Evolutionary conservation across 2,329 filamentous ascomycete genomes (phyloP), one percentile per base, ranked within the genome.

Genomic region (Aspergillus fijiensis): DNA sequence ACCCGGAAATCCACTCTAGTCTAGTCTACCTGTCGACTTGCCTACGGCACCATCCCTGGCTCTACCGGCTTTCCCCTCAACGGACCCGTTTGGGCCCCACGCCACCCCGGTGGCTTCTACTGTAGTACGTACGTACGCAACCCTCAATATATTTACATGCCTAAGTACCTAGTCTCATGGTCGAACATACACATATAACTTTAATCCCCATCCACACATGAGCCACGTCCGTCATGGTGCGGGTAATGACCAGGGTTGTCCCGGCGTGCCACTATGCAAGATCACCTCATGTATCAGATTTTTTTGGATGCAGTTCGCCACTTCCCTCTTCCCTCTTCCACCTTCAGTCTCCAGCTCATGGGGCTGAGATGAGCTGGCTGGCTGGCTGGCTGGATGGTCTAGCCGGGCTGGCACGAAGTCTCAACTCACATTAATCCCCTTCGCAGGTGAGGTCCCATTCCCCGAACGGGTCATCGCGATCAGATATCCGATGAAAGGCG

Each of bases 201-300:
- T 35, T 16, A 45, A 49, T 55, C 33, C 27, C 31, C 27, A 14
- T 16, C 42, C 42, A 33, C 42, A 55, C 53, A 49, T 55, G 29
- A 55, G 53, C 53, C 27, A 29, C 27, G 53, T 47, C 53, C 53
- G 45, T 55, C 45, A 55, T 55, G 42, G 53, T 31, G 33, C 42
- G 53, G 53, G 48, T 47, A 55, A 47, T 33, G 53, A 48, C 53
- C 42, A 45, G 53, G 53, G 53, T 48, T 55, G 53, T 27, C 53
- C 42, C 53, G 47, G 53, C 53, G 53, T 55, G 53, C 53, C n/a
- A 47, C 53, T 45, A 55, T 49, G 53, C 53, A 55, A 55, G 53
- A 55, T 55, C 53, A 23, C 53, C 53, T 55, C 53, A 55, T 55
- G 53, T 55, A 55, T 55, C 53, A 49, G 53, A 55, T 55, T 55